Percentiles rank a stretch among this genome's conserved stretches.
These are phyloP conservation scores for Atkinsonella hypoxylon DNA, from an alignment of 2,329 filamentous ascomycete species.

Conservation along the genomic window DNA sequence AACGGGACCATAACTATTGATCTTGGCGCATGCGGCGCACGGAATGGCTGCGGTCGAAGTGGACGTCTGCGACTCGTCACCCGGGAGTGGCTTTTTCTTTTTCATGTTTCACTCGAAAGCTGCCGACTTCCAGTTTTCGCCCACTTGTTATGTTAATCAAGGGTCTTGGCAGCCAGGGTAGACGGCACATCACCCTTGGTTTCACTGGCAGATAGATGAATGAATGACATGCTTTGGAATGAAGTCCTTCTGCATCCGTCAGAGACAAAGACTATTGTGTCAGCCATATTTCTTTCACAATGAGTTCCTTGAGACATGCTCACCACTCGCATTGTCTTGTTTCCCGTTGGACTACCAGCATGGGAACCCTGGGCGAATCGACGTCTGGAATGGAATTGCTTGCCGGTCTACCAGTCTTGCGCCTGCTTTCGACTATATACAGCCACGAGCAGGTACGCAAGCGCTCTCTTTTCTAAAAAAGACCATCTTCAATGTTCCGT, in stretches of 20 bases:
- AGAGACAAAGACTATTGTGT: conserved; percentile 5
- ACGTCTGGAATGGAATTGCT: not conserved
- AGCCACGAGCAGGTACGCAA: conserved; percentile 2
- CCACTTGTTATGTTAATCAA: not conserved
- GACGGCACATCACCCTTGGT: not conserved
- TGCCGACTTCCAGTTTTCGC: not conserved
- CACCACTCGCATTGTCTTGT: not conserved
- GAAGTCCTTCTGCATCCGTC: not conserved
- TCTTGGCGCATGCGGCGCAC: not conserved
- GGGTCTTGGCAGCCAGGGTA: not conserved
- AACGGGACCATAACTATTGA: not conserved
- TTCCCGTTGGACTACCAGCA: too few species aligned
- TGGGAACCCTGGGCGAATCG: not conserved
- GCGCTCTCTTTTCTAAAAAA: not conserved
- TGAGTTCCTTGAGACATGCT: not conserved
- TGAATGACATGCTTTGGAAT: conserved; percentile 1
- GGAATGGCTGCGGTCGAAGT: not conserved
- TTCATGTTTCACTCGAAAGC: not conserved
- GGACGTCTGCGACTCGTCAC: not conserved
- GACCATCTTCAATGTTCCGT: not conserved
- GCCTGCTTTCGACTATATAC: not conserved
- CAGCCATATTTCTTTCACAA: not conserved
- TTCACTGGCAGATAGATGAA: not conserved
- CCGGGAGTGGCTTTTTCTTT: not conserved
- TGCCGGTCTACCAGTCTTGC: conserved; percentile 1